Conservation (phyloP, 208 protist genomes). For the Crithidia acanthocephali region DNA sequence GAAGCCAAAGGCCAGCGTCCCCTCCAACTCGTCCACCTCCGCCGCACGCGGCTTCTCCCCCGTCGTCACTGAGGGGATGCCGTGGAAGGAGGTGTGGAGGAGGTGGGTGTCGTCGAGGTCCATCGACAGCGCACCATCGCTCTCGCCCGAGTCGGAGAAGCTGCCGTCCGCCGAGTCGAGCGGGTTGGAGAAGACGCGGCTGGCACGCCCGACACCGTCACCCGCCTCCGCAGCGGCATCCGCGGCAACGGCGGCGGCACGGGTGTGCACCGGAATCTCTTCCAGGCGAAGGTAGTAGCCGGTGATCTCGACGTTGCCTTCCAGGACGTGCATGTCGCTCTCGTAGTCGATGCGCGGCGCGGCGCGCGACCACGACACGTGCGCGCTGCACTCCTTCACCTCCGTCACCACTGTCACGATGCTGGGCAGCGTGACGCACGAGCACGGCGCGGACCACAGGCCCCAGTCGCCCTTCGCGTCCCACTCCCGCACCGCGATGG, state of each 20-base stretch:
- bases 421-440: conserved; percentile 83
- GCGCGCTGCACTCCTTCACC: conserved; percentile 84
- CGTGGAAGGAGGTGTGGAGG: conserved; percentile 26
- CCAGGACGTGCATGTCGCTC: conserved; percentile 86
- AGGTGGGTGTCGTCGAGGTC: conserved; percentile 15
- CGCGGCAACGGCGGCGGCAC: background rate
- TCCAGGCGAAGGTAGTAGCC: conserved; percentile 77
- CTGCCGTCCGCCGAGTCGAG: background rate
- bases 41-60: conserved; percentile 26
- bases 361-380: conserved; percentile 66
- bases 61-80: background rate
- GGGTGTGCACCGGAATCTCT: conserved; percentile 48
- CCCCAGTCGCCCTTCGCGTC: conserved; percentile 91
- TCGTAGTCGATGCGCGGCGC: conserved; percentile 80
- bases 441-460: conserved; percentile 81
- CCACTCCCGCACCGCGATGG: conserved; percentile 90
- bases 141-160: conserved; percentile 17
- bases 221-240: conserved; percentile 2
- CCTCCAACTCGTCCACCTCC: conserved; percentile 33
- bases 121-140: conserved; percentile 16
- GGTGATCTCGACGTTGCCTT: conserved; percentile 70
- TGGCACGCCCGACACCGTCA: background rate
- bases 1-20: conserved; percentile 32
- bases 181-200: background rate
- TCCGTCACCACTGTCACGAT: conserved; percentile 65